These are phyloP conservation scores for Peronospora destructor DNA, from an alignment of 352 stramenopile genomes.

Conservation along the genomic window DNA sequence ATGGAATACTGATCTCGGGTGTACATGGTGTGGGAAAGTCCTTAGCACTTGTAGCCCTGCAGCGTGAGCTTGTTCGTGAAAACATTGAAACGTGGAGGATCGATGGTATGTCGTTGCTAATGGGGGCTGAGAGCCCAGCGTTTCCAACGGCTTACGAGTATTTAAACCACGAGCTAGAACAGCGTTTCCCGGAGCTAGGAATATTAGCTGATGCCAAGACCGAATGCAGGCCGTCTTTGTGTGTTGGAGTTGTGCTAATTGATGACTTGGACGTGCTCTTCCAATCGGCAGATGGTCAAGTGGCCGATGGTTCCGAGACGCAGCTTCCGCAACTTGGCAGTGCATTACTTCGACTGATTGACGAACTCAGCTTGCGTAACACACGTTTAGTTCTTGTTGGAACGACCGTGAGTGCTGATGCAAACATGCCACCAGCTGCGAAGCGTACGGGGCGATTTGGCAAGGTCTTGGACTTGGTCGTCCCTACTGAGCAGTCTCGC, in stretches of 20 bases:
- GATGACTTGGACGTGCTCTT: conserved; percentile 73
- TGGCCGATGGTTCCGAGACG: conserved; percentile 23
- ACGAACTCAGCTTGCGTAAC: conserved; percentile 29
- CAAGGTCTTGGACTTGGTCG: conserved; percentile 53
- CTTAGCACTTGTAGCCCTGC: conserved; percentile 29
- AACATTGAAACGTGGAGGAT: conserved; percentile 24
- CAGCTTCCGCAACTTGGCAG: conserved; percentile 48
- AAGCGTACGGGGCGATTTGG: conserved; percentile 49
- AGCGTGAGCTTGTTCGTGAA: conserved; percentile 20
- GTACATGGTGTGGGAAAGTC: conserved; percentile 69
- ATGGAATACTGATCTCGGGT: conserved; percentile 37
- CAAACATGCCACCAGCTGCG: conserved; percentile 35
- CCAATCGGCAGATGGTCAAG: conserved; percentile 32
- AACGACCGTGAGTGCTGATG: conserved; percentile 30
- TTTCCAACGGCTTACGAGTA: conserved; percentile 54
- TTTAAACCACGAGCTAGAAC: conserved; percentile 35
- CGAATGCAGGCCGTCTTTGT: conserved; percentile 4
- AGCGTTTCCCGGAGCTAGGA: conserved; percentile 24
- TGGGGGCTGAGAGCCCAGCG: conserved; percentile 41
- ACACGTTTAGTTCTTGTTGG: conserved; percentile 45
- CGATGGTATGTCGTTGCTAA: conserved; percentile 44
- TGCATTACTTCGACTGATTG: conserved; percentile 53
- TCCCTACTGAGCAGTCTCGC: conserved; percentile 55
- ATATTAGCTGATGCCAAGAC: conserved; percentile 1
- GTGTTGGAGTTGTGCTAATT: conserved; percentile 45